Base-by-base conservation (phyloP, 345 rosid species). In the Tarenaya hassleriana region DNA sequence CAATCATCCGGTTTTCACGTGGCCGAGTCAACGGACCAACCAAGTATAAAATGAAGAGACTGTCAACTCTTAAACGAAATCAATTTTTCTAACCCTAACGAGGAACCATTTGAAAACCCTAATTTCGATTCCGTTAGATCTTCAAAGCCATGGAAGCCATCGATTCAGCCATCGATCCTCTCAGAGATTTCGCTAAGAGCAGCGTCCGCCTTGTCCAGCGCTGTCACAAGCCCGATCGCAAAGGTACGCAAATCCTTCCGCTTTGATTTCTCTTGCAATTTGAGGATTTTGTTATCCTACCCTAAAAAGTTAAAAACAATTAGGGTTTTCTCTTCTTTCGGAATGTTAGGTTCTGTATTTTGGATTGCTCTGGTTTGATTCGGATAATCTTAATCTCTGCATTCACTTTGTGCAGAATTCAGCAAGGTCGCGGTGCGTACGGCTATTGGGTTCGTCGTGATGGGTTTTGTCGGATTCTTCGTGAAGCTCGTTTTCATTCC, bases 391-490 rank as follows among this genome's bases (percentile, higher is more conserved):
- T 4, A 35, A 47, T 57, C n/a, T 19, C n/a, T 16, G 47, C 41
- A 3, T 4, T 44, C 46, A 2, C 1, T n/a, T 16, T 35, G 15
- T 0, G 41, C 51, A 84, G 90, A 84, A 62, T 84, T 84, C 76
- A 68, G 79, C 4, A 80, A 80, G 66, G 86, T 84, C 3, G 94
- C 94, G n/a, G 62, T 80, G 38, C 94, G 88, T 69, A 82, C 86
- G 7, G 90, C 94, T 37, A 75, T 88, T 40, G 96, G 96, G 5
- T 84, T 88, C 50, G 94, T 80, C 41, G 94, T 80, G 63, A 84
- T 84, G 94, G 88, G 96, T 33, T 84, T 88, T 44, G 94, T 82
- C 3, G 96, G 91, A 0, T 88, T 82, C 76, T 81, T 84, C 62
- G 90, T 84, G 47, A 88, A 88, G 70, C 67, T 82, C 49, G 75